These are phyloP conservation scores for Linanthus parryae DNA, from an alignment of 148 eudicot species.

Conservation along the genomic window DNA sequence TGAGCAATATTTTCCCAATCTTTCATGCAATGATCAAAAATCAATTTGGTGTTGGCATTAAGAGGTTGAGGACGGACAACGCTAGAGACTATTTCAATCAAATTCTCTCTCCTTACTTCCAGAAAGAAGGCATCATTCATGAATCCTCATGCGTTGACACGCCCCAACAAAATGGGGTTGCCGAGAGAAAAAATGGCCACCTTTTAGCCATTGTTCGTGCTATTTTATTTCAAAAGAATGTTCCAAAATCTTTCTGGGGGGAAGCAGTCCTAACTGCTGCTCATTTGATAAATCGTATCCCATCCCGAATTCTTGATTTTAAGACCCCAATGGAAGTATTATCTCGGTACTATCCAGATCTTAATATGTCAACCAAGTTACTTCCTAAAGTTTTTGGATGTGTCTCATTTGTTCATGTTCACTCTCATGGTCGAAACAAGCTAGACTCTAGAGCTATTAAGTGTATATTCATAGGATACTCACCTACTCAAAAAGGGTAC, in stretches of 20 bases:
- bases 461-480: neutral
- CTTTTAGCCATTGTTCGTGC: neutral
- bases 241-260: neutral
- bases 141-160: neutral
- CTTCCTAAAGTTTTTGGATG: neutral
- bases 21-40: conserved; percentile 1
- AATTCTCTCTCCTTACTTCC: neutral
- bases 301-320: neutral
- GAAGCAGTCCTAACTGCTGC: neutral
- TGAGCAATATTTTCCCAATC: neutral
- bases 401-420: neutral
- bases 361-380: neutral
- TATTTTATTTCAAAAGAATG: neutral
- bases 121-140: neutral
- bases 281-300: neutral
- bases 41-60: conserved; percentile 4
- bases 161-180: neutral
- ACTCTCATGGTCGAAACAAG: neutral
- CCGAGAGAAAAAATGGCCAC: neutral
- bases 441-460: neutral
- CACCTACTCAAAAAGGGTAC: neutral
- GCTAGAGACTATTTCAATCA: conserved; percentile 8
- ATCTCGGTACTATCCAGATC: neutral
- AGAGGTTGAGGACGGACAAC: conserved; percentile 1
- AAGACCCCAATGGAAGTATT: neutral